Evolutionary conservation across 2,329 filamentous ascomycete genomes (phyloP).

Genomic region (Achaetomium macrosporum): DNA sequence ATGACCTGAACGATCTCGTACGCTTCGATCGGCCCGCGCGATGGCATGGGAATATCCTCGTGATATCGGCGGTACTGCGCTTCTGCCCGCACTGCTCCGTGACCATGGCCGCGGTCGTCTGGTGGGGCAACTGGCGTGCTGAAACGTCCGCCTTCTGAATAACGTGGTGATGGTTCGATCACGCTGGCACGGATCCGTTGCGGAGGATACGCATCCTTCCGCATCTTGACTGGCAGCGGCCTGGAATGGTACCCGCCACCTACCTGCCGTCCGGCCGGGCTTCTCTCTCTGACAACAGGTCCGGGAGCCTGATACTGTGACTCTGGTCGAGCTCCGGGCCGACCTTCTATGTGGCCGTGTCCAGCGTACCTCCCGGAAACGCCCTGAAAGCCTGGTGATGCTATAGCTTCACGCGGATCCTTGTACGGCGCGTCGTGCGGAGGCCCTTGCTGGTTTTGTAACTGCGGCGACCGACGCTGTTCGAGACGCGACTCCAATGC

Average conservation of each 20-base stretch:
- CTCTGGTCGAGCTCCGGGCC: neutral
- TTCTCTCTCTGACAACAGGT: conserved; percentile 1
- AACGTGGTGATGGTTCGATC: conserved; percentile 3
- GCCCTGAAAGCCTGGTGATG: neutral
- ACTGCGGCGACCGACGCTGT: conserved; percentile 6
- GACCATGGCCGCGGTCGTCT: conserved; percentile 6
- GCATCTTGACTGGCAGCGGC: conserved; percentile 18
- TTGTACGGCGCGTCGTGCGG: conserved; percentile 13
- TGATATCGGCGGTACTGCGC: conserved; percentile 33
- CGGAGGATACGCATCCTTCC: neutral
- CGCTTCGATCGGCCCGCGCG: conserved; percentile 26
- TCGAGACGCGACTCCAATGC: conserved; percentile 27
- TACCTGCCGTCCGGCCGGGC: neutral
- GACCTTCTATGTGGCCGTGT: neutral
- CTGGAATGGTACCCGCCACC: conserved; percentile 19
- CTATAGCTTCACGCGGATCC: conserved; percentile 6
- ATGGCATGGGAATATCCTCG: conserved; percentile 26
- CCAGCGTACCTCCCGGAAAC: neutral
- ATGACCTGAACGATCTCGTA: conserved; percentile 43
- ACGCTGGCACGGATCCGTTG: conserved; percentile 1
- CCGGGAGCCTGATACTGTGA: neutral
- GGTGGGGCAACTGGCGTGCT: conserved; percentile 24
- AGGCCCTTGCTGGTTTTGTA: neutral
- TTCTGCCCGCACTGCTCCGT: neutral
- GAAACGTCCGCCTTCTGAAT: conserved; percentile 26